Conservation (phyloP, 805 yeast genomes). For the Huiozyma sinensis region DNA sequence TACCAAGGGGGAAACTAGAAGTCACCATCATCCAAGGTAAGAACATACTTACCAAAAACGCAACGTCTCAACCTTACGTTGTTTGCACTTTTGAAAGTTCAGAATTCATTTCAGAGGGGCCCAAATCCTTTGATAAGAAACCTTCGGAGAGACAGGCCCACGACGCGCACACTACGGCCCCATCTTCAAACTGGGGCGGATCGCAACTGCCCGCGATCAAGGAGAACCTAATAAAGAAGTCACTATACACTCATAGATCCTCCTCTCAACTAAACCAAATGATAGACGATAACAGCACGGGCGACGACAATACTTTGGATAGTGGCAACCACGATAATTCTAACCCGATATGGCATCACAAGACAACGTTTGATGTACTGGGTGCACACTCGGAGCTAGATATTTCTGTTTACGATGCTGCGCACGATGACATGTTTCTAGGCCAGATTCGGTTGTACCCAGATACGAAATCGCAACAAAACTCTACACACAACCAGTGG, state of each 20-base stretch:
- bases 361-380: conserved; percentile 84
- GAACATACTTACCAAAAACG: conserved; percentile 46
- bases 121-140: conserved; percentile 34
- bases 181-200: conserved; percentile 2
- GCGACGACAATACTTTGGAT: not conserved
- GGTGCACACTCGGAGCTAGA: conserved; percentile 77
- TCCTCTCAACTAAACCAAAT: conserved; percentile 33
- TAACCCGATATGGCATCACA: conserved; percentile 78
- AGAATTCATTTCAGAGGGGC: conserved; percentile 79
- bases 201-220: conserved; percentile 15
- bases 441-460: conserved; percentile 78
- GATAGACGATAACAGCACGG: not conserved
- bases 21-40: conserved; percentile 76
- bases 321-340: conserved; percentile 1
- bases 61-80: conserved; percentile 68
- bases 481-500: conserved; percentile 56
- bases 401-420: conserved; percentile 83
- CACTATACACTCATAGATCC: conserved; percentile 35
- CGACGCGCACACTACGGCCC: conserved; percentile 4
- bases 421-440: conserved; percentile 68
- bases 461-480: conserved; percentile 28
- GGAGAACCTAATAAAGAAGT: conserved; percentile 26
- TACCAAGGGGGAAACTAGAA: conserved; percentile 73
- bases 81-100: conserved; percentile 88
- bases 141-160: conserved; percentile 13